Base-by-base conservation (phyloP, 2,329 filamentous ascomycete genomes). In the Lasiodiplodia theobromae region DNA sequence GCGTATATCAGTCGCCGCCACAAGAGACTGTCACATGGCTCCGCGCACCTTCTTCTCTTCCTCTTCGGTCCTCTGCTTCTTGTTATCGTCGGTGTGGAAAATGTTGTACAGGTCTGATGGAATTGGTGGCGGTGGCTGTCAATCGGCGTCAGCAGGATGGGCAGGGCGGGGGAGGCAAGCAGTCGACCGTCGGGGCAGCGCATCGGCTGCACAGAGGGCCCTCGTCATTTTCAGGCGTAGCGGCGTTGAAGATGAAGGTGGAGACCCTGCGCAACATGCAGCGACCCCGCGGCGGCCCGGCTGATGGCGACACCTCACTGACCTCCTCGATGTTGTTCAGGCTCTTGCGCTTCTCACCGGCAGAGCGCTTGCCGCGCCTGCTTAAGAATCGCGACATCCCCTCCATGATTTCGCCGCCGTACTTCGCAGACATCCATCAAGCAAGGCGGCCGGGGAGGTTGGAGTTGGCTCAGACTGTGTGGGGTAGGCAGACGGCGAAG, bases 331-430 rank as follows among this genome's bases (percentile, higher is more conserved):
- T 53, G 49, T 62, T 68, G 37, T 62, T 63, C 49, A 38, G 34
- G 21, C 47, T 58, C 60, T 68, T 70, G 72, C 76, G 78, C 72
- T 80, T 80, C 71, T 79, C 79, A 68, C 67, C 67, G 67, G 49
- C 47, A 38, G 58, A 64, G 63, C 74, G 74, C 78, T 83, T 93
- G 74, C 92, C 91, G 72, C 90, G 87, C 73, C 90, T 84, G 78
- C 88, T 92, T 70, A 92, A 87, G 77, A 93, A 89, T 74, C 90
- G 89, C 76, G 87, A 89, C 71, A 86, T 81, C 75, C 80, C 82
- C 74, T 81, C 83, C 82, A 84, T 84, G 71, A 71, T 81, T 63
- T 68, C 63, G 67, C 34, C 65, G 31, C 67, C 68, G 63, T 47
- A 57, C 64, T 54, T 69, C 64, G 69, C 51, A 69, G 70, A 71